Conservation (phyloP, 2,329 filamentous ascomycete species). For the Fusarium sp. region DNA sequence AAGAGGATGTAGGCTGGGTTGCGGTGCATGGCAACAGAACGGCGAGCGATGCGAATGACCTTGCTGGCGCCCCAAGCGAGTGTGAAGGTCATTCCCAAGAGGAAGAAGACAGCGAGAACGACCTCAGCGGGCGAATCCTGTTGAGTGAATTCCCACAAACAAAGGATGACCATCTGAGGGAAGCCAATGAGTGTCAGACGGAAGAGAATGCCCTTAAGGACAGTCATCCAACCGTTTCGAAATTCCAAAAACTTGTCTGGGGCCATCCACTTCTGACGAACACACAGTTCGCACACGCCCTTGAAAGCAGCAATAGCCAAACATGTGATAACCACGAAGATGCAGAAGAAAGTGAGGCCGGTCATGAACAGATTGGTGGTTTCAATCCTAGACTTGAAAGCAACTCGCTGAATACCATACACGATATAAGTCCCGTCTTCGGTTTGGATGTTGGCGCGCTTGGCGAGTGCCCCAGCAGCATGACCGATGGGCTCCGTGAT, state of each 20-base stretch:
- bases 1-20: conserved; percentile 98
- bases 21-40: conserved; percentile 90
- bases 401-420: conserved; percentile 87
- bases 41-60: conserved; percentile 87
- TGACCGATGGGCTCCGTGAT: conserved; percentile 50
- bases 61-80: conserved; percentile 89
- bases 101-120: conserved; percentile 88
- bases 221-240: conserved; percentile 91
- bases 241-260: conserved; percentile 90
- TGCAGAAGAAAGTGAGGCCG: conserved; percentile 86
- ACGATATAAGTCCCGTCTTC: conserved; percentile 70
- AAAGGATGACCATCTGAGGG: conserved; percentile 89
- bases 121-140: conserved; percentile 87
- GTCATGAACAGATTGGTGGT: conserved; percentile 94
- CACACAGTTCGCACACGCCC: conserved; percentile 78
- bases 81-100: conserved; percentile 81
- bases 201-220: conserved; percentile 94
- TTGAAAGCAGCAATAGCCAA: conserved; percentile 83
- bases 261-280: conserved; percentile 81
- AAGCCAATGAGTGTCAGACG: conserved; percentile 90
- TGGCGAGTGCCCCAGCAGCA: conserved; percentile 57
- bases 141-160: conserved; percentile 91
- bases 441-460: conserved; percentile 65
- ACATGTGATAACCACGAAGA: conserved; percentile 81
- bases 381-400: conserved; percentile 86